phyloP scores from a whole-genome alignment of 106 monocot species.

The Dioscorea zingiberensis region DNA sequence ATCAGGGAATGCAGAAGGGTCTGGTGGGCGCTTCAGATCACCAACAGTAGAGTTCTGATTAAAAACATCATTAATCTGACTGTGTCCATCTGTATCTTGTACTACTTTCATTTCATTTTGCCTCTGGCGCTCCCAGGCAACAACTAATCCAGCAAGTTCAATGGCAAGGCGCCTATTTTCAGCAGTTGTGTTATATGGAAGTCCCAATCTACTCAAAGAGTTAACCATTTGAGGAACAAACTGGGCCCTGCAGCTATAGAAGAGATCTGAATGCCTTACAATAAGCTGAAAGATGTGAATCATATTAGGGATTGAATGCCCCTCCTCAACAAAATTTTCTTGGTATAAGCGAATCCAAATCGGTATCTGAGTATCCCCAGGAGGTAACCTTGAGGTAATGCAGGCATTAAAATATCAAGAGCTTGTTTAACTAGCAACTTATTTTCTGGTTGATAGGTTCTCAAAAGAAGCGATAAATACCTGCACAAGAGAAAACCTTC shows the following conservation, averaged over 20 bases:
- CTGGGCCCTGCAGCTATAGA: slow-evolving; percentile 96
- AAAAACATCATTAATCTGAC: slow-evolving; percentile 46
- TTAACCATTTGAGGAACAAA: slow-evolving; percentile 99
- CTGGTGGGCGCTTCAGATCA: slow-evolving; percentile 67
- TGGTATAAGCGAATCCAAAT: slow-evolving; percentile 99
- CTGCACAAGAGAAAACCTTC: slow-evolving; percentile 19
- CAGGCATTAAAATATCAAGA: slow-evolving; percentile 98
- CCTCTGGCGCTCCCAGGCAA: slow-evolving; percentile 96
- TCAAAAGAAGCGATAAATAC: slow-evolving; percentile 95
- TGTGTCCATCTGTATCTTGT: slow-evolving; percentile 48
- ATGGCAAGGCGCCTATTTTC: slow-evolving; percentile 98
- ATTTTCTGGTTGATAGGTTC: slow-evolving; percentile 98
- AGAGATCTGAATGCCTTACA: slow-evolving; percentile 94
- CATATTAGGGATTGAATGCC: slow-evolving; percentile 98
- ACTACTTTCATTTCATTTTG: slow-evolving; percentile 89
- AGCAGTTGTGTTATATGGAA: slow-evolving; percentile 83
- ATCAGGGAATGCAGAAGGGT: slow-evolving; percentile 71
- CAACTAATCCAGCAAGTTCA: slow-evolving; percentile 98
- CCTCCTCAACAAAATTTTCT: slow-evolving; percentile 98
- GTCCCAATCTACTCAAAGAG: slow-evolving; percentile 87
- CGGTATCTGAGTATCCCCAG: slow-evolving; percentile 85
- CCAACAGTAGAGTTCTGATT: slow-evolving; percentile 33
- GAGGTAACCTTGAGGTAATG: slow-evolving; percentile 88
- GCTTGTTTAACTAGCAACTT: slow-evolving; percentile 91
- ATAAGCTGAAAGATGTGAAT: slow-evolving; percentile 99